Base-by-base conservation (phyloP, 371 early-diverging fungal species). In the Quaeritorhiza haematococci region DNA sequence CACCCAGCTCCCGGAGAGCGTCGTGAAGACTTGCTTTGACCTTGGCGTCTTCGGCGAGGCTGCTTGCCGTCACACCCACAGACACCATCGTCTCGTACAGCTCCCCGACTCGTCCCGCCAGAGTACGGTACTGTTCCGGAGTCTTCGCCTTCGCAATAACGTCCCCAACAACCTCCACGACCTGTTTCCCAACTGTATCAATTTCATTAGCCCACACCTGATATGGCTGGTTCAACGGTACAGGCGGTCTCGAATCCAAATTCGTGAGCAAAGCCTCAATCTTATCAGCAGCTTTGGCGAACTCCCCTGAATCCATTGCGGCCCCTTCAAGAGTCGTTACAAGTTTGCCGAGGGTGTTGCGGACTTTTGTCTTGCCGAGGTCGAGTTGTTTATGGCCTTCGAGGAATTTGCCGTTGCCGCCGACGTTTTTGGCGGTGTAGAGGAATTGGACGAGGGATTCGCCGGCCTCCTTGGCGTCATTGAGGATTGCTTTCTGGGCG, bases 281-380 rank as follows among this genome's bases (percentile, higher is more conserved):
- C 6, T 10, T 33, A 42, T 67, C 64, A 6, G 61, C 34, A 17
- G 68, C 71, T 33, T 68, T 69, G 8, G 59, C 34, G n/a, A 68
- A 66, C 33, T 73, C 70, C 24, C 66, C 69, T 6, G 66, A 49
- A 21, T 67, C 64, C 33, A 68, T 71, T 19, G 58, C 55, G 2
- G 74, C 63, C 24, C 68, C 72, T 53, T 76, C 72, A n/a, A 72
- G 35, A 21, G 64, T 35, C 6, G 67, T 47, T 13, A 66, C 57
- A 7, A 72, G 38, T 41, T 68, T 66, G 13, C 38, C 24, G 23
- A 21, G 3, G 13, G 15, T 8, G 5, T 5, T 3, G 19, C 44
- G 41, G 42, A 32, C 23, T 7, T 23, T 4, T 13, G 45, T 17
- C 33, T 8, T 32, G 33, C 19, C 33, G 24, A 46, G 1, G 26